phyloP scores from a whole-genome alignment of 805 yeast genomes.

The Ogataea ramenticola region DNA sequence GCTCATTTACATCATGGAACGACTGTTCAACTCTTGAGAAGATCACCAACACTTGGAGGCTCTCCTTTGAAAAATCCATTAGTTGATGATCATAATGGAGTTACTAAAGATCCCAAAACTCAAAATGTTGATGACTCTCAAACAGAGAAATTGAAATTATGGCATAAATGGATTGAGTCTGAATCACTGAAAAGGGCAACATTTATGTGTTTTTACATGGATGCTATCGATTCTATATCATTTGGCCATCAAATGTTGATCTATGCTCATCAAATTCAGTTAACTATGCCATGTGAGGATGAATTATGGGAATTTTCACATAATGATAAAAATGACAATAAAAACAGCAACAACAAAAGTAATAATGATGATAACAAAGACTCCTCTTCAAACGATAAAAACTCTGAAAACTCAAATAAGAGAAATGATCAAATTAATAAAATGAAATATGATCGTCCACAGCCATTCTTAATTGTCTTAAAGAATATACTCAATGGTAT shows the following conservation, averaged over 20 bases:
- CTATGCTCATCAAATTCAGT: constrained; percentile 51
- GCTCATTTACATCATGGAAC: constrained; percentile 86
- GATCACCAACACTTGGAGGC: constrained; percentile 73
- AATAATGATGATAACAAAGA: not conserved
- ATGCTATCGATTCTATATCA: constrained; percentile 68
- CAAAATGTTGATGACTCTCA: constrained; percentile 1
- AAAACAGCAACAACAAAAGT: not conserved
- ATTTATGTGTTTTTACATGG: constrained; percentile 74
- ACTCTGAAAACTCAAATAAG: no score
- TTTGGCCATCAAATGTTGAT: constrained; percentile 66
- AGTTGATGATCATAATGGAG: constrained; percentile 17
- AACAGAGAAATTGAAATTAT: constrained; percentile 19
- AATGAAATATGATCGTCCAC: constrained; percentile 21
- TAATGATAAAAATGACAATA: not conserved
- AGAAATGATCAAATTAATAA: constrained; percentile 5
- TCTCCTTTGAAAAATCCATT: constrained; percentile 37
- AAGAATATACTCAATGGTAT: constrained; percentile 51
- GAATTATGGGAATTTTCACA: constrained; percentile 39
- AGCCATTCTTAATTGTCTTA: constrained; percentile 47
- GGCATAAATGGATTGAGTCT: constrained; percentile 69
- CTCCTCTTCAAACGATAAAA: not conserved
- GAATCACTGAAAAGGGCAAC: constrained; percentile 76
- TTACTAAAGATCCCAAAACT: constrained; percentile 1
- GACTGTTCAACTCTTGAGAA: constrained; percentile 65
- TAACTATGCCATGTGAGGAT: constrained; percentile 59